phyloP scores from a whole-genome alignment of 148 eudicot genomes.

The Chenopodium formosanum region DNA sequence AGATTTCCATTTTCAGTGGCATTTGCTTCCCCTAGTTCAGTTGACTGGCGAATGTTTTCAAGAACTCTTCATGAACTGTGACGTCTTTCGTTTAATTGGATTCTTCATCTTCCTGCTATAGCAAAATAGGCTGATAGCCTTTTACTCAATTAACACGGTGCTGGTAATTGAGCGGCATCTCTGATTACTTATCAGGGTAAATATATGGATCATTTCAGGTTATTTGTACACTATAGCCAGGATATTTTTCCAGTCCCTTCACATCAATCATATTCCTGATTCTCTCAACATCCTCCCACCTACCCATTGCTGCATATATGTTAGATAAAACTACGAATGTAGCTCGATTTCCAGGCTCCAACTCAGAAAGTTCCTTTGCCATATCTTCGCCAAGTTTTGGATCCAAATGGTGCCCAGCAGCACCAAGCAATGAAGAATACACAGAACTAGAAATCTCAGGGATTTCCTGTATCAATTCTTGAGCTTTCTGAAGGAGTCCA shows the following conservation, averaged over 20 bases:
- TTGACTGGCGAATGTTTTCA: neutral
- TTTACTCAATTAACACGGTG: neutral
- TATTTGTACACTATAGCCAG: conserved; percentile 46
- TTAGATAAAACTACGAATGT: conserved; percentile 62
- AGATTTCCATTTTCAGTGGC: neutral
- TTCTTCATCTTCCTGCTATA: neutral
- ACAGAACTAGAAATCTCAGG: conserved; percentile 46
- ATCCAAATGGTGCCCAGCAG: conserved; percentile 52
- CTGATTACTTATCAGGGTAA: neutral
- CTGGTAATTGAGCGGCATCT: neutral
- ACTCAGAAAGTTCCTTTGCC: conserved; percentile 46
- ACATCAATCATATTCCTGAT: conserved; percentile 48
- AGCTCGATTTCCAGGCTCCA: conserved; percentile 57
- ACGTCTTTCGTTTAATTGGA: neutral
- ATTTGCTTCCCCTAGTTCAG: neutral
- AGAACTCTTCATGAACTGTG: neutral
- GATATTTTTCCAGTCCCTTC: conserved; percentile 46
- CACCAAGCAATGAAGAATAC: conserved; percentile 65
- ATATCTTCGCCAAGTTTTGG: conserved; percentile 52
- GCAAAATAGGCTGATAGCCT: neutral
- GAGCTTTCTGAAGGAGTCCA: conserved; percentile 69
- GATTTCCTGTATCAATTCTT: conserved; percentile 37
- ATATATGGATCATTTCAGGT: conserved; percentile 21
- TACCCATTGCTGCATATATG: conserved; percentile 64
- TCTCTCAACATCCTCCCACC: conserved; percentile 69